A percentile compares a stretch with the other conserved stretches of the same genome.
Conservation (phyloP, 345 rosid genomes). For the Clausena lansium region DNA sequence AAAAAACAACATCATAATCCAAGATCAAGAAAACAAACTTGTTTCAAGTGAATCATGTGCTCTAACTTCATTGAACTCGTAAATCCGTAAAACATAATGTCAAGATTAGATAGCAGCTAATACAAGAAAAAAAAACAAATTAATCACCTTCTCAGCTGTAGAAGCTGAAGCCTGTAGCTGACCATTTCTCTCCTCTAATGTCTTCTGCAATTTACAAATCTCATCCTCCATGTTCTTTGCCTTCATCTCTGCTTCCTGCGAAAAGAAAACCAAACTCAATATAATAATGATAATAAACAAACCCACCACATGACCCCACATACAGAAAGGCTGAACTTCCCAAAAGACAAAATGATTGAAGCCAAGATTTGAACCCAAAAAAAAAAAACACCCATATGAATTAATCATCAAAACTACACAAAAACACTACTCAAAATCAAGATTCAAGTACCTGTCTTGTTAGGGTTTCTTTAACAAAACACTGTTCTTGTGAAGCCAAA, state of each 20-base stretch:
- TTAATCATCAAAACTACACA: background rate
- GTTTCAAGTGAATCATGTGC: background rate
- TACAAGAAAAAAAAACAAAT: background rate
- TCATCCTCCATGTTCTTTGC: conserved; percentile 70
- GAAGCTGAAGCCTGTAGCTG: conserved; percentile 66
- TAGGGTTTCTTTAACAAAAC: conserved; percentile 63
- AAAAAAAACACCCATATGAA: background rate
- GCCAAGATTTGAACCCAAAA: conserved; percentile 1
- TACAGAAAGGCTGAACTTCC: conserved; percentile 1
- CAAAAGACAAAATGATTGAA: conserved; percentile 20
- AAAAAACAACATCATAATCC: conserved; percentile 7
- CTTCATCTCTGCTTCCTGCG: conserved; percentile 78
- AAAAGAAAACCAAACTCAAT: conserved; percentile 12
- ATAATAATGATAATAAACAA: background rate
- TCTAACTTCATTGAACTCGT: background rate
- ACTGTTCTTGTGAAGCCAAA: conserved; percentile 63
- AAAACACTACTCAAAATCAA: conserved; percentile 6
- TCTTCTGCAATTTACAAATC: conserved; percentile 39
- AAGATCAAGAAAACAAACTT: conserved; percentile 14
- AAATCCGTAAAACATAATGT: background rate
- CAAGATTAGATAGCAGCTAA: background rate
- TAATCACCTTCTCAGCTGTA: conserved; percentile 65
- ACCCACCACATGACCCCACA: conserved; percentile 33
- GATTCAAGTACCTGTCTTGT: conserved; percentile 55
- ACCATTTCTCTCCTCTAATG: conserved; percentile 54